Conservation (phyloP, 23 red algal species). For the Chondrus crispus region DNA sequence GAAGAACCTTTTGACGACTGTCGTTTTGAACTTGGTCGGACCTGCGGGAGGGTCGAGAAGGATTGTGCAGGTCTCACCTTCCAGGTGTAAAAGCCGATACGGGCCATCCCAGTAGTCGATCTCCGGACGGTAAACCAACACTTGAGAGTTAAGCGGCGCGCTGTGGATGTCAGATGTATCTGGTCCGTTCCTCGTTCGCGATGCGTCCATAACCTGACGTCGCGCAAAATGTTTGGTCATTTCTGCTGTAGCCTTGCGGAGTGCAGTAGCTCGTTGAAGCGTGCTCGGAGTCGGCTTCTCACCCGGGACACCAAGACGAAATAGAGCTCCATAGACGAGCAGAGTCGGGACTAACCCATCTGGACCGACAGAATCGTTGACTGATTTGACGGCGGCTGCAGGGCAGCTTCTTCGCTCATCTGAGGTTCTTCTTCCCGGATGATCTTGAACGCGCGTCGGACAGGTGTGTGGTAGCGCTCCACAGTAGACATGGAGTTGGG, state of each 20-base stretch:
- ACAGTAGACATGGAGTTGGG: neutral
- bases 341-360: neutral
- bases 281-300: neutral
- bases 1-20: neutral
- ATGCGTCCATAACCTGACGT: neutral
- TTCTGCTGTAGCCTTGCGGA: slow-evolving; percentile 5
- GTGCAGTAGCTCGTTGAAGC: slow-evolving; percentile 8
- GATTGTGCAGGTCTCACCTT: slow-evolving; percentile 16
- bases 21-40: neutral
- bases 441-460: neutral
- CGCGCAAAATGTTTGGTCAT: slow-evolving; percentile 9
- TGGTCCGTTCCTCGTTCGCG: neutral
- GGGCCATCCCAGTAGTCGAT: slow-evolving; percentile 18
- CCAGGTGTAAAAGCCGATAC: neutral
- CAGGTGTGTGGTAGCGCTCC: neutral
- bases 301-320: neutral
- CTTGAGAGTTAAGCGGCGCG: neutral
- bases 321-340: neutral
- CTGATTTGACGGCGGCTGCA: neutral
- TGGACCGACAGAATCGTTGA: neutral
- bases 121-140: neutral
- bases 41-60: neutral
- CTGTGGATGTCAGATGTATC: neutral
- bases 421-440: neutral
- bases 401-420: neutral